A percentile compares a stretch with the other conserved stretches of the same genome.
Evolutionary conservation across 2,329 filamentous ascomycete genomes (phyloP).

Genomic region (Sporothrix phasma): DNA sequence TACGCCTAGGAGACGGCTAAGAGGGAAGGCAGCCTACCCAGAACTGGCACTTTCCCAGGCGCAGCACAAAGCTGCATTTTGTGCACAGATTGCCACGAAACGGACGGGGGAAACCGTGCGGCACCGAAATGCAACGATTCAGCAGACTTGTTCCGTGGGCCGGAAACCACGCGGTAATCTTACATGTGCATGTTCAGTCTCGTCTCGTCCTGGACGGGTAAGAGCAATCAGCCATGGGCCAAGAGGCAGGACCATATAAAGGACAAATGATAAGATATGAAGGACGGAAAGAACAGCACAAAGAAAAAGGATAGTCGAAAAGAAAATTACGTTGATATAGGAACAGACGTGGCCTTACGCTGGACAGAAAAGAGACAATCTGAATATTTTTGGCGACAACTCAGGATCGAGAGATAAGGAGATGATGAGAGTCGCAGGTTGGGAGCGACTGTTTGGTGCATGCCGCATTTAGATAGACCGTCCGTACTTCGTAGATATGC

Average conservation of each 20-base stretch:
- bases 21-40: not conserved
- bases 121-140: not conserved
- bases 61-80: not conserved
- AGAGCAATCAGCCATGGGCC: not conserved
- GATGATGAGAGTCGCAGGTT: too few relatives aligned
- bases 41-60: conserved; percentile 1
- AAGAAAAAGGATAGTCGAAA: not conserved
- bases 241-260: not conserved
- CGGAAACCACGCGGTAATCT: too few relatives aligned
- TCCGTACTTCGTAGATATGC: too few relatives aligned
- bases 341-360: too few relatives aligned
- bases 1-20: not conserved
- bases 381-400: too few relatives aligned
- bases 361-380: too few relatives aligned
- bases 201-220: not conserved
- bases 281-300: not conserved
- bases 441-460: too few relatives aligned
- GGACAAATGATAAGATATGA: not conserved
- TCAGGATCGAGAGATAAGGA: too few relatives aligned
- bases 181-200: too few relatives aligned
- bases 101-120: not conserved
- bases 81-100: not conserved
- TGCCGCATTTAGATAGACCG: too few relatives aligned
- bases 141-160: too few relatives aligned
- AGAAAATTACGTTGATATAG: too few relatives aligned